Percentiles rank a stretch among this genome's conserved stretches.
phyloP scores from a whole-genome alignment of 108 stramenopile species.

The Seminavis robusta region DNA sequence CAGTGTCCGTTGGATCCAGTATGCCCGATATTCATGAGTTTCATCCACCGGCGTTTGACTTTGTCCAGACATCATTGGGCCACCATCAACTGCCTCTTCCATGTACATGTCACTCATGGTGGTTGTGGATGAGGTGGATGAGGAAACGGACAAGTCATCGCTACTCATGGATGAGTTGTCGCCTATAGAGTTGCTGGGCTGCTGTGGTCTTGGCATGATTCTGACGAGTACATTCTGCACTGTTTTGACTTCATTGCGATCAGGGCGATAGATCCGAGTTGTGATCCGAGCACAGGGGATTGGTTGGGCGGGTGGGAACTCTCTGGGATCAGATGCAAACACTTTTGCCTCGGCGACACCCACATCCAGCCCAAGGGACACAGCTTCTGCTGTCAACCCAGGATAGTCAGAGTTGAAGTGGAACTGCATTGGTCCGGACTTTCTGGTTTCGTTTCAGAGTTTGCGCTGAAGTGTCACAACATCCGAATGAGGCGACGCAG shows the following conservation, averaged over 20 bases:
- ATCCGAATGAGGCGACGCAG: no score
- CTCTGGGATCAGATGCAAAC: conserved; percentile 30
- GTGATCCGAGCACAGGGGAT: conserved; percentile 74
- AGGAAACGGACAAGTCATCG: conserved; percentile 13
- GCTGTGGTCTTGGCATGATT: no score
- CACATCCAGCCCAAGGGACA: conserved; percentile 9
- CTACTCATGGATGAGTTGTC: conserved; percentile 1
- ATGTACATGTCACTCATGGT: not conserved
- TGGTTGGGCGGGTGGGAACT: conserved; percentile 59
- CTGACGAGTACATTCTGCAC: conserved; percentile 69
- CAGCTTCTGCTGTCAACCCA: conserved; percentile 19
- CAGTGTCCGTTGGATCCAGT: conserved; percentile 79
- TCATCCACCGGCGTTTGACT: conserved; percentile 13
- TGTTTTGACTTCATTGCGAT: conserved; percentile 45
- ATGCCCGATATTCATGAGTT: conserved; percentile 39
- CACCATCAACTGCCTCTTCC: conserved; percentile 1
- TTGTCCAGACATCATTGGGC: not conserved
- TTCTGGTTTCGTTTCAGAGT: no score
- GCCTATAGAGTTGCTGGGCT: no score
- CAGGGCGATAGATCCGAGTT: conserved; percentile 54
- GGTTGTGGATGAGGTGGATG: conserved; percentile 16
- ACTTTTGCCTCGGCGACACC: conserved; percentile 22
- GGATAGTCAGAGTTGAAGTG: conserved; percentile 75
- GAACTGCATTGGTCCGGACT: no score
- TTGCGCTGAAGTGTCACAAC: no score